Evolutionary conservation across 108 stramenopile species (phyloP).

Genomic region (Nitzschia putrida): DNA sequence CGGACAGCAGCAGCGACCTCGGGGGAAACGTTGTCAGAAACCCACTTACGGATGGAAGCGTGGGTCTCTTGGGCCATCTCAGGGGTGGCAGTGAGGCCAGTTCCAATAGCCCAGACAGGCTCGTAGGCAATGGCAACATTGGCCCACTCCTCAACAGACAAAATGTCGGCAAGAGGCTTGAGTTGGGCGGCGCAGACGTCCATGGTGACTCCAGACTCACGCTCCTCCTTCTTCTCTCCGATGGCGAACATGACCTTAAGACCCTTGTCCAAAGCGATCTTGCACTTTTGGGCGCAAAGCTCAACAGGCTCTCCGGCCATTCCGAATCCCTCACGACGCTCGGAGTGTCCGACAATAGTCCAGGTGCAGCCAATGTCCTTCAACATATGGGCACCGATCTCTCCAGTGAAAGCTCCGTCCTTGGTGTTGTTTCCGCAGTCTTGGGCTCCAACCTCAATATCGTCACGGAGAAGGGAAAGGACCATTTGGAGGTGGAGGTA

Average conservation of each 20-base stretch:
- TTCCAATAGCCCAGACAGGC: constrained; percentile 95
- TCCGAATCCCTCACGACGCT: constrained; percentile 93
- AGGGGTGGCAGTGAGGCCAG: constrained; percentile 98
- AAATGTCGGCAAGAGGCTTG: constrained; percentile 75
- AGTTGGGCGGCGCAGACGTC: constrained; percentile 89
- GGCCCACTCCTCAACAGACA: constrained; percentile 80
- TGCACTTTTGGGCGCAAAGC: constrained; percentile 93
- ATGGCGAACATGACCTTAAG: constrained; percentile 96
- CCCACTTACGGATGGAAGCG: constrained; percentile 89
- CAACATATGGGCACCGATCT: constrained; percentile 83
- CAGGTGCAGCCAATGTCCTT: constrained; percentile 95
- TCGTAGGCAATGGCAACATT: constrained; percentile 89
- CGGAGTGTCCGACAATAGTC: constrained; percentile 98
- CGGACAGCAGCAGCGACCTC: constrained; percentile 85
- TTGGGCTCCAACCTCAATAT: constrained; percentile 86
- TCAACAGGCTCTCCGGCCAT: constrained; percentile 91
- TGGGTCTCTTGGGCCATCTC: constrained; percentile 99
- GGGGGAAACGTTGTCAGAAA: constrained; percentile 81
- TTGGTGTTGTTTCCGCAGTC: constrained; percentile 69
- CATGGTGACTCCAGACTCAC: constrained; percentile 91
- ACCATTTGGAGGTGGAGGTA: constrained; percentile 74
- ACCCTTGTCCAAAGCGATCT: constrained; percentile 93
- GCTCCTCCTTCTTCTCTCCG: constrained; percentile 98
- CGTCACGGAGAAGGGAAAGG: constrained; percentile 61
- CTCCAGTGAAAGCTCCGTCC: constrained; percentile 96